Percentiles rank a stretch among this genome's conserved stretches.
These are phyloP conservation scores for Dryas alaskensis DNA, from an alignment of 306 rosid species.

Conservation along the genomic window DNA sequence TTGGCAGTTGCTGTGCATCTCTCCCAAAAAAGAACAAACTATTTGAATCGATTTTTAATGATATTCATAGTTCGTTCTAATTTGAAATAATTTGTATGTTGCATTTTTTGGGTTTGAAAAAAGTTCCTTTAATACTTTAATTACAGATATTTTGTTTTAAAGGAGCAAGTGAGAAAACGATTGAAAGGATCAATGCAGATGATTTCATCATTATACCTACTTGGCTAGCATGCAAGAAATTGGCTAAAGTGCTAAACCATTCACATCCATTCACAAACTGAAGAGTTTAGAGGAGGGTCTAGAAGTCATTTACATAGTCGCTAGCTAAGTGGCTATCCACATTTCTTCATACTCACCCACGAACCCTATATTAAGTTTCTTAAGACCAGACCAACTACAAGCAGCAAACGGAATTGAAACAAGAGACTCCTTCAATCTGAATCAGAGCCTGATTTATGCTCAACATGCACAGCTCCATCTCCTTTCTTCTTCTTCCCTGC, in stretches of 20 bases:
- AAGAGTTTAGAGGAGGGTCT: not conserved
- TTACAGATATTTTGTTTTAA: too few relatives aligned
- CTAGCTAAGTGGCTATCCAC: not conserved
- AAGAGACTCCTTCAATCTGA: constrained; percentile 21
- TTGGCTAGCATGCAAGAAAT: not conserved
- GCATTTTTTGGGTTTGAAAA: too few relatives aligned
- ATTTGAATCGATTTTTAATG: too few relatives aligned
- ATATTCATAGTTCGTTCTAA: too few relatives aligned
- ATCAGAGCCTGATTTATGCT: constrained; percentile 35
- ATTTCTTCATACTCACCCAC: not conserved
- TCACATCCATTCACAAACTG: not conserved
- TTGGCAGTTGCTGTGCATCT: too few relatives aligned
- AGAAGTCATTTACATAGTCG: constrained; percentile 16
- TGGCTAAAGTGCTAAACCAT: constrained; percentile 4
- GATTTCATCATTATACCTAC: not conserved
- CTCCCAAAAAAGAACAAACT: too few relatives aligned
- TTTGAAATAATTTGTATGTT: too few relatives aligned
- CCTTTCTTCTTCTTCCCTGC: constrained; percentile 18
- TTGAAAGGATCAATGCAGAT: too few relatives aligned
- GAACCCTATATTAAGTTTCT: not conserved
- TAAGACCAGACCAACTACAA: not conserved
- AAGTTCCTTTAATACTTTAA: too few relatives aligned
- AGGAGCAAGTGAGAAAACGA: too few relatives aligned
- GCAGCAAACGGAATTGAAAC: not conserved
- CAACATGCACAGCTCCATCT: constrained; percentile 16